phyloP scores from a whole-genome alignment of 1,284 basidiomycete species.

The Megacollybia platyphylla region DNA sequence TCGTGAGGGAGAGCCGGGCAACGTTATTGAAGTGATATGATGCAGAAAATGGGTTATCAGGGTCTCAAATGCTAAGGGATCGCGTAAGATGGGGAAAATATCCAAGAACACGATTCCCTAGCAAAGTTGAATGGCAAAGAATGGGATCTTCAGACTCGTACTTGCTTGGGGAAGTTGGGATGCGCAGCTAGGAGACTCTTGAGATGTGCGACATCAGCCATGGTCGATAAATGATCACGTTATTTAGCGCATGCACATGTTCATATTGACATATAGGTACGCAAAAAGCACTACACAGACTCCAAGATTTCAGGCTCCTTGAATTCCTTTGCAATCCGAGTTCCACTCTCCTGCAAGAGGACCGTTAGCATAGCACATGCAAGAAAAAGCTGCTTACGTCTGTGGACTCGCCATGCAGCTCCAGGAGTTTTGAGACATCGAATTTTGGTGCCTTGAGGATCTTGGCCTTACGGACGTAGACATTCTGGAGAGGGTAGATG shows the following conservation, averaged over 20 bases:
- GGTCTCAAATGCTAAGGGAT: slow-evolving; percentile 79
- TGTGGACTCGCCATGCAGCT: slow-evolving; percentile 89
- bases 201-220: slow-evolving; percentile 73
- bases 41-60: slow-evolving; percentile 86
- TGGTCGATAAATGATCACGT: slow-evolving; percentile 15
- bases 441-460: slow-evolving; percentile 97
- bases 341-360: slow-evolving; percentile 67
- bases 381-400: slow-evolving; percentile 48
- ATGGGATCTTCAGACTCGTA: slow-evolving; percentile 13
- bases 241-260: neutral
- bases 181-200: slow-evolving; percentile 56
- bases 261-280: slow-evolving; percentile 13
- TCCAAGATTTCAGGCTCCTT: slow-evolving; percentile 86
- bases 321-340: slow-evolving; percentile 81
- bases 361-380: neutral
- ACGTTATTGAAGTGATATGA: slow-evolving; percentile 73
- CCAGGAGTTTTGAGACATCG: slow-evolving; percentile 89
- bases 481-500: slow-evolving; percentile 98
- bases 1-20: slow-evolving; percentile 43
- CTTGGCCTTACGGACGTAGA: slow-evolving; percentile 96
- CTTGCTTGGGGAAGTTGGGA: slow-evolving; percentile 84
- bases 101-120: slow-evolving; percentile 79
- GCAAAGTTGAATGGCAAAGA: slow-evolving; percentile 1
- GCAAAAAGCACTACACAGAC: slow-evolving; percentile 50
- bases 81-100: slow-evolving; percentile 81